Percentiles rank a stretch among this genome's conserved stretches.
Conservation (phyloP, 1,139 yeast genomes). For the Suhomyces wounanorum region DNA sequence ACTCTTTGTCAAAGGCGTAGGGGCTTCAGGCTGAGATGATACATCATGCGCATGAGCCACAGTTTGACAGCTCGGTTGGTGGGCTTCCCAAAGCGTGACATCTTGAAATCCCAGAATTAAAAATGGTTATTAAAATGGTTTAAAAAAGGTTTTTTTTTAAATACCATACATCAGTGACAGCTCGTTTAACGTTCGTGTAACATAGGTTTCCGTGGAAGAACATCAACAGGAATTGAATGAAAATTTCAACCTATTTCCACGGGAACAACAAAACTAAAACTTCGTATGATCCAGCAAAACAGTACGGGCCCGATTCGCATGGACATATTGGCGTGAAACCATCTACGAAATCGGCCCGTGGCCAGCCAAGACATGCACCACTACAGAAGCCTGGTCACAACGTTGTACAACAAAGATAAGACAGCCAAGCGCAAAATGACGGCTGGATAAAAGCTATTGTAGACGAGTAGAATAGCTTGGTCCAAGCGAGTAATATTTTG, state of each 20-base stretch:
- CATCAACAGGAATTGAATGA: neutral
- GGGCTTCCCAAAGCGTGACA: no score
- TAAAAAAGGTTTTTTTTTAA: neutral
- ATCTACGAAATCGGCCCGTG: neutral
- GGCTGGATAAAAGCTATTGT: neutral
- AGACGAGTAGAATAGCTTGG: neutral
- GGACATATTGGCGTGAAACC: neutral
- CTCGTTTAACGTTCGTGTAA: neutral
- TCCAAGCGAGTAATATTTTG: slow-evolving; percentile 1
- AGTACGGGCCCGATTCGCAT: no score
- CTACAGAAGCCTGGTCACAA: neutral
- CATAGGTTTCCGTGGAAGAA: neutral
- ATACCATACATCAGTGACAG: neutral
- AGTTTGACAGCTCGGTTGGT: slow-evolving; percentile 1
- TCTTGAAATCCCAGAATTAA: neutral
- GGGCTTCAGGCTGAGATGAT: neutral
- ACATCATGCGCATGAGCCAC: neutral
- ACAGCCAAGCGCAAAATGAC: neutral
- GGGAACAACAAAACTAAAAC: no score
- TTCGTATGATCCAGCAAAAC: no score
- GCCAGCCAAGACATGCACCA: neutral
- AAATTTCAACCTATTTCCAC: neutral
- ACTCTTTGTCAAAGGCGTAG: neutral
- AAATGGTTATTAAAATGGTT: neutral
- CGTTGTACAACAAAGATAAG: neutral